A percentile compares a stretch with the other conserved stretches of the same genome.
Conservation (phyloP, 192 early-diverging fungal genomes). For the Entomortierella chlamydospora region DNA sequence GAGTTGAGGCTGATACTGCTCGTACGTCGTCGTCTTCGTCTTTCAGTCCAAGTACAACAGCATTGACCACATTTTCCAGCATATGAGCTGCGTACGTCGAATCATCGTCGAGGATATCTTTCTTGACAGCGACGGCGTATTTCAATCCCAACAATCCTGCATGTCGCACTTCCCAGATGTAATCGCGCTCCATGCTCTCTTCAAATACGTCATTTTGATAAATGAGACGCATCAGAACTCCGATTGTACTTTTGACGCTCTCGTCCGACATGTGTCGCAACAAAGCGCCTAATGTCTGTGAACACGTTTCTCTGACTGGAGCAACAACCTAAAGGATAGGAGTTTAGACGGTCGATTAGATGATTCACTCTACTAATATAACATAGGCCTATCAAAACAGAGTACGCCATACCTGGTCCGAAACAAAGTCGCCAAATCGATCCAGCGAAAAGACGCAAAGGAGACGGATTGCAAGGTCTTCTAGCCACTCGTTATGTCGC, state of each 20-base stretch:
- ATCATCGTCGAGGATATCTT: slow-evolving; percentile 78
- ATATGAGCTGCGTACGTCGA: slow-evolving; percentile 57
- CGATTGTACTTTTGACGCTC: slow-evolving; percentile 72
- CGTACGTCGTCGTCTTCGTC: slow-evolving; percentile 96
- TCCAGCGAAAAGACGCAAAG: slow-evolving; percentile 95
- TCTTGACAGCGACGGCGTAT: slow-evolving; percentile 93
- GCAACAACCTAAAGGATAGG: slow-evolving; percentile 80
- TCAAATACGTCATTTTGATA: slow-evolving; percentile 65
- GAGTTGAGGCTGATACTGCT: slow-evolving; percentile 88
- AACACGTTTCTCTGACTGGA: slow-evolving; percentile 96
- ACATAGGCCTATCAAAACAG: neutral
- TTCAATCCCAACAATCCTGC: slow-evolving; percentile 93
- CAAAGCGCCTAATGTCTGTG: slow-evolving; percentile 82
- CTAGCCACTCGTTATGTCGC: slow-evolving; percentile 83
- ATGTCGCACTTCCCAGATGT: slow-evolving; percentile 93
- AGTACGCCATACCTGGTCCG: slow-evolving; percentile 74
- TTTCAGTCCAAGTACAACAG: slow-evolving; percentile 86
- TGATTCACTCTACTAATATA: neutral
- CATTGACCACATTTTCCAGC: slow-evolving; percentile 77
- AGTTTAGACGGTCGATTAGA: neutral
- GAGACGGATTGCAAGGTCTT: slow-evolving; percentile 90
- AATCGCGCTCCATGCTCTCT: slow-evolving; percentile 47
- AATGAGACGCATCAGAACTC: slow-evolving; percentile 75
- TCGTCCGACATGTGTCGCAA: slow-evolving; percentile 69
- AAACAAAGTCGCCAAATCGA: slow-evolving; percentile 96